phyloP scores from a whole-genome alignment of 2,329 filamentous ascomycete genomes.

The Diaporthe sp. region DNA sequence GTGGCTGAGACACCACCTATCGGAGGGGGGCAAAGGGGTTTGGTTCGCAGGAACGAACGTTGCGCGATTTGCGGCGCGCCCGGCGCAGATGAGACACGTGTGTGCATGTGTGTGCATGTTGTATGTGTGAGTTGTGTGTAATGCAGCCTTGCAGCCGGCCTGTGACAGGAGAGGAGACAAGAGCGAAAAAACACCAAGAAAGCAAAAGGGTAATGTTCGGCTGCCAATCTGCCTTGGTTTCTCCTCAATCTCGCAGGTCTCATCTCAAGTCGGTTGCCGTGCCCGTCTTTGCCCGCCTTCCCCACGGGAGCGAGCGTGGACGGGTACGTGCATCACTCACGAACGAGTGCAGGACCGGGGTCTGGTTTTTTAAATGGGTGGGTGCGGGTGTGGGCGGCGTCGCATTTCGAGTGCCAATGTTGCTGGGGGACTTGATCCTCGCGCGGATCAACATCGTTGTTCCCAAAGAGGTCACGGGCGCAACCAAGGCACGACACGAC shows the following conservation, averaged over 20 bases:
- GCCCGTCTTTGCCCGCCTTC: neutral
- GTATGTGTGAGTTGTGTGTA: neutral
- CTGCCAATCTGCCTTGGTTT: neutral
- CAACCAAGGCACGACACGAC: neutral
- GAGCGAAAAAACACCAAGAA: neutral
- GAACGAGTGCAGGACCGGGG: slow-evolving; percentile 17
- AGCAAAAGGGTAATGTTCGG: neutral
- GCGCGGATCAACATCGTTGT: slow-evolving; percentile 3
- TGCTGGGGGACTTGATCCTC: slow-evolving; percentile 5
- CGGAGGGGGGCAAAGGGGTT: slow-evolving; percentile 5
- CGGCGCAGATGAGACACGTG: slow-evolving; percentile 29
- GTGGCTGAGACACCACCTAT: slow-evolving; percentile 14
- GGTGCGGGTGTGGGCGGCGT: neutral
- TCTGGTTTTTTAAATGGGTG: neutral
- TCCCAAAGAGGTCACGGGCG: slow-evolving; percentile 8
- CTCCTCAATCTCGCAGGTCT: slow-evolving; percentile 31
- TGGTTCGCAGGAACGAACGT: slow-evolving; percentile 13
- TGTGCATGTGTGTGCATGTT: neutral
- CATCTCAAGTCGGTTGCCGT: slow-evolving; percentile 18
- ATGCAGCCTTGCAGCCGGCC: slow-evolving; percentile 3
- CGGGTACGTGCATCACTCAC: slow-evolving; percentile 19
- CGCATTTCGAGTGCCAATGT: slow-evolving; percentile 14
- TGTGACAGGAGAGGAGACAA: neutral
- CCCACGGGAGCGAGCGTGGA: slow-evolving; percentile 8
- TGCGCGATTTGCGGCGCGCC: slow-evolving; percentile 32